Conservation (phyloP, 2,329 filamentous ascomycete genomes). For the Botrytis aclada region DNA sequence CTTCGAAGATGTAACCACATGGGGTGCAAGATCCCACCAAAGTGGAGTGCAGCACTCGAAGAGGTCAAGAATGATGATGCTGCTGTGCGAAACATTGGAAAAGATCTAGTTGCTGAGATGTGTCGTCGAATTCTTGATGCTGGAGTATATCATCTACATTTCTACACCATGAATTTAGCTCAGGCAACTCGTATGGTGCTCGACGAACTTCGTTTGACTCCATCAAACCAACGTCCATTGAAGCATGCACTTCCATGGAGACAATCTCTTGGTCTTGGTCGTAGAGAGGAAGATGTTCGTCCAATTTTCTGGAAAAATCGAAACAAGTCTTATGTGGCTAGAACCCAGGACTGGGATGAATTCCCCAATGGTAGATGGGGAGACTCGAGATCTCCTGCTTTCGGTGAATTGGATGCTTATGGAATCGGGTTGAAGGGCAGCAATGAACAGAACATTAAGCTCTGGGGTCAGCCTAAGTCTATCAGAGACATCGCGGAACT, state of each 20-base stretch:
- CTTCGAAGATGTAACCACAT: constrained; percentile 87
- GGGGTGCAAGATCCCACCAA: constrained; percentile 75
- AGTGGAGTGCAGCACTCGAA: constrained; percentile 79
- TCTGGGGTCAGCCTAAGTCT: constrained; percentile 84
- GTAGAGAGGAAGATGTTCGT: constrained; percentile 90
- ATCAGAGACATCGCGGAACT: constrained; percentile 77
- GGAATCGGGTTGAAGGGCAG: constrained; percentile 91
- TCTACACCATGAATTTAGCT: constrained; percentile 99
- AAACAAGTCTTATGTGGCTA: constrained; percentile 90
- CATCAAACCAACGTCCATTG: constrained; percentile 71
- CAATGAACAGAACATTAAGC: constrained; percentile 91
- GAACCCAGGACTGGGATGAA: constrained; percentile 98
- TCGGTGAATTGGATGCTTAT: constrained; percentile 91
- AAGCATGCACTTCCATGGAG: constrained; percentile 95
- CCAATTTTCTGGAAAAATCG: constrained; percentile 99
- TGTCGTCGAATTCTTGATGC: constrained; percentile 80
- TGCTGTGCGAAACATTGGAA: constrained; percentile 85
- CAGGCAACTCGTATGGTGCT: constrained; percentile 92
- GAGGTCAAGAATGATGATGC: constrained; percentile 96
- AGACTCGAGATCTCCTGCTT: constrained; percentile 92
- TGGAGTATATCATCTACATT: constrained; percentile 87
- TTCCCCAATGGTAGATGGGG: constrained; percentile 99
- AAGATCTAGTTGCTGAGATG: constrained; percentile 81
- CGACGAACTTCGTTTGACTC: constrained; percentile 81
- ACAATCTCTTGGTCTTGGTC: constrained; percentile 83